A percentile compares a stretch with the other conserved stretches of the same genome.
phyloP scores from a whole-genome alignment of 805 yeast genomes.

The Ogataea pilisensis region DNA sequence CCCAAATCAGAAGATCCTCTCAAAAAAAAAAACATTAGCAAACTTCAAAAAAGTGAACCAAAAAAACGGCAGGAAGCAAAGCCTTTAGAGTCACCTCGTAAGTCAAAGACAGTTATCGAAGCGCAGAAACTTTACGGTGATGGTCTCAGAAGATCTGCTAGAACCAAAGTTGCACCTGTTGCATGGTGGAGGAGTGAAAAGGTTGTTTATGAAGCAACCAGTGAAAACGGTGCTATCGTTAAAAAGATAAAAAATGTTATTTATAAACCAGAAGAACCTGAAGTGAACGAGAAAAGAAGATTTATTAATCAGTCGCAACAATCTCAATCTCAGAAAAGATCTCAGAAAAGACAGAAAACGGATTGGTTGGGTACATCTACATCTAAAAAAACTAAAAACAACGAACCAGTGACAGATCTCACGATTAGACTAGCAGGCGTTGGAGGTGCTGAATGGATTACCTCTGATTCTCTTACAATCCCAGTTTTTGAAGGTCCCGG shows the following conservation, averaged over 20 bases:
- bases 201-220: conserved; percentile 49
- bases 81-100: too few relatives aligned
- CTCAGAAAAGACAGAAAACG: neutral
- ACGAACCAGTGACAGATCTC: neutral
- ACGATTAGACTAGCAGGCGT: conserved; percentile 13
- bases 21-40: conserved; percentile 7
- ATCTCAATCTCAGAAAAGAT: neutral
- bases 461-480: conserved; percentile 35
- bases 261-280: conserved; percentile 40
- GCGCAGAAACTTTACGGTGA: too few relatives aligned
- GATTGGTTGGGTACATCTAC: neutral
- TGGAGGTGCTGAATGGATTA: conserved; percentile 52
- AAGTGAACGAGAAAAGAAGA: too few relatives aligned
- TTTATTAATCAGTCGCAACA: too few relatives aligned
- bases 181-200: conserved; percentile 85
- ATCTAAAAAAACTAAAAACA: neutral
- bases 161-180: conserved; percentile 66
- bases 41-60: neutral
- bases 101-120: too few relatives aligned
- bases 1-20: conserved; percentile 5
- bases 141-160: conserved; percentile 57
- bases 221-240: conserved; percentile 45
- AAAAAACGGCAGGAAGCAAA: conserved; percentile 3
- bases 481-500: conserved; percentile 52
- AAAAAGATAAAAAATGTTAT: conserved; percentile 58